Evolutionary conservation across 768 basidiomycete species (phyloP).

Genomic region (Boletus huronensis): DNA sequence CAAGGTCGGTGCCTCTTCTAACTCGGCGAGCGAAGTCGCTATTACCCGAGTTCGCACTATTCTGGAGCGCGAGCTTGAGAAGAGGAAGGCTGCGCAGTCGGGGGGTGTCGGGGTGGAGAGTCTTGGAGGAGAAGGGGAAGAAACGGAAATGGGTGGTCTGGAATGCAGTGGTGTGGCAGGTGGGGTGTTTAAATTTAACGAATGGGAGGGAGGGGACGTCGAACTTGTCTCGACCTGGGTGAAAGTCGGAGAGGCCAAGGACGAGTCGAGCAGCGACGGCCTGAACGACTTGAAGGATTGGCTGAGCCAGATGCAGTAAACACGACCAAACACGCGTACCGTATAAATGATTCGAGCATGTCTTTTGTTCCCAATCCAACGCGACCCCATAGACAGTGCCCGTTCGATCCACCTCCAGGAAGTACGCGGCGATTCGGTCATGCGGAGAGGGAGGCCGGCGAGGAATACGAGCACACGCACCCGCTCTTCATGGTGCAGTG

Average conservation of each 20-base stretch:
- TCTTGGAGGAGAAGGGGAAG: conserved; percentile 65
- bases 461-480: conserved; percentile 62
- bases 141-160: conserved; percentile 66
- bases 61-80: conserved; percentile 82
- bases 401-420: conserved; percentile 43
- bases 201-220: conserved; percentile 86
- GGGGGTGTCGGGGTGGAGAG: conserved; percentile 70
- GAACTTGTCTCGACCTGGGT: conserved; percentile 61
- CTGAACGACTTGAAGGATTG: conserved; percentile 45
- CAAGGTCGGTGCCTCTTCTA: conserved; percentile 40
- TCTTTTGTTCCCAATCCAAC: conserved; percentile 22
- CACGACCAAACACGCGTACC: conserved; percentile 24
- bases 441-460: conserved; percentile 57
- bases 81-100: conserved; percentile 60
- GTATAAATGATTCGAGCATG: conserved; percentile 12
- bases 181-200: conserved; percentile 64
- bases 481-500: conserved; percentile 45
- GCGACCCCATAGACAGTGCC: conserved; percentile 77
- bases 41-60: conserved; percentile 70
- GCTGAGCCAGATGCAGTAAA: conserved; percentile 40
- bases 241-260: conserved; percentile 29
- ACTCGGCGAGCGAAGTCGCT: conserved; percentile 45
- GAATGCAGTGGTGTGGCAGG: conserved; percentile 58
- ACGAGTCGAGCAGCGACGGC: conserved; percentile 34
- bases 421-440: conserved; percentile 64